These are phyloP conservation scores for Purshia tridentata DNA, from an alignment of 306 rosid genomes.

Conservation along the genomic window DNA sequence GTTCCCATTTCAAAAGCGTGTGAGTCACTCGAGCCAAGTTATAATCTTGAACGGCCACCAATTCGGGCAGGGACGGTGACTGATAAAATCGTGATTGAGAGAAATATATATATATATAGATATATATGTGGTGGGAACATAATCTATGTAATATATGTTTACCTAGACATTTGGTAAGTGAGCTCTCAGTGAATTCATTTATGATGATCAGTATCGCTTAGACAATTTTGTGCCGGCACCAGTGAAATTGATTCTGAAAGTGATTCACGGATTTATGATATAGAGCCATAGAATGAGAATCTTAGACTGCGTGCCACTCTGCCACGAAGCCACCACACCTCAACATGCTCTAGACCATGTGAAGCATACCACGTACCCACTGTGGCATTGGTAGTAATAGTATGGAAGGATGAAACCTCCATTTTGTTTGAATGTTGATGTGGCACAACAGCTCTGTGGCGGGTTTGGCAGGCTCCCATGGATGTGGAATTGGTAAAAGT, in stretches of 20 bases:
- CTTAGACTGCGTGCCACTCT: neutral
- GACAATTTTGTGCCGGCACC: neutral
- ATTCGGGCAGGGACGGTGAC: neutral
- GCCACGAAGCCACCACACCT: neutral
- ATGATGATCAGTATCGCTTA: neutral
- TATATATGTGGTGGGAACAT: neutral
- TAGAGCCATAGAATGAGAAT: neutral
- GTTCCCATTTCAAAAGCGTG: constrained; percentile 11
- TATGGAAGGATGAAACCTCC: neutral
- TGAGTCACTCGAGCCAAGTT: constrained; percentile 18
- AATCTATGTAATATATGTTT: neutral
- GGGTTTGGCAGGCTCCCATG: constrained; percentile 12
- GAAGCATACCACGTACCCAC: neutral
- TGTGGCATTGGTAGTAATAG: neutral
- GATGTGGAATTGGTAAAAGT: constrained; percentile 12
- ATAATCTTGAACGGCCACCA: too few species aligned
- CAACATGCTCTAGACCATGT: too few species aligned
- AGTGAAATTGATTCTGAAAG: too few species aligned
- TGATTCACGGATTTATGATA: too few species aligned
- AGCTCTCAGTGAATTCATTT: neutral
- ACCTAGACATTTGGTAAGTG: neutral
- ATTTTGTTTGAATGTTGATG: neutral
- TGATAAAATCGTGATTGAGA: neutral
- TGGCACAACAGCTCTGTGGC: neutral
- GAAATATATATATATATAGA: too few species aligned